These are phyloP conservation scores for Hortiboletus flavorubellus DNA, from an alignment of 768 basidiomycete species.

Conservation along the genomic window DNA sequence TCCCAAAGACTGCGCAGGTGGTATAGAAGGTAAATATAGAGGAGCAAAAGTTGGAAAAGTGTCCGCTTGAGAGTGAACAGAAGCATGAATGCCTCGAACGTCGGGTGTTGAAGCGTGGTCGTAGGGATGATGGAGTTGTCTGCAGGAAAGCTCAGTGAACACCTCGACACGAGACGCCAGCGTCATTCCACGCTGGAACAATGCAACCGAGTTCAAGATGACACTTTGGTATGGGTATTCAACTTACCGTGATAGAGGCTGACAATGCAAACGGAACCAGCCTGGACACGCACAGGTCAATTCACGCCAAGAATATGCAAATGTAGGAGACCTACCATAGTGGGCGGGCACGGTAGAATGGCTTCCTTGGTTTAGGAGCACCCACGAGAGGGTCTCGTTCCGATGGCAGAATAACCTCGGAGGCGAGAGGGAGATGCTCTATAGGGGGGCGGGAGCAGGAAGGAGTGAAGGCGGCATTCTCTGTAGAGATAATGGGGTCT, in stretches of 20 bases:
- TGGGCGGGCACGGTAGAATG: constrained; percentile 49
- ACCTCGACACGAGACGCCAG: constrained; percentile 77
- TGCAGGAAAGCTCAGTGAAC: constrained; percentile 74
- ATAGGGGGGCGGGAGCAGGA: constrained; percentile 15
- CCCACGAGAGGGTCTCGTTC: constrained; percentile 36
- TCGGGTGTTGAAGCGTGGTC: constrained; percentile 30
- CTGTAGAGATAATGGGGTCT: constrained; percentile 35
- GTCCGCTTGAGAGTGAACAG: constrained; percentile 4
- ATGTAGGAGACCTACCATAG: constrained; percentile 36
- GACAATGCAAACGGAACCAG: constrained; percentile 67
- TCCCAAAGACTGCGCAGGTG: neutral
- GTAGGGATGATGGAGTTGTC: constrained; percentile 46
- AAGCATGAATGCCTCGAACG: neutral
- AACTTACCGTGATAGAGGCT: constrained; percentile 62
- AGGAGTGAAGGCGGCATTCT: constrained; percentile 30
- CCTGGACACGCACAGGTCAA: constrained; percentile 39
- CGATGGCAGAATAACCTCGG: constrained; percentile 17
- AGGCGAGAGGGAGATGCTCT: constrained; percentile 15
- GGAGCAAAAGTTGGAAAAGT: constrained; percentile 7
- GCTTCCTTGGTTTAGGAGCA: constrained; percentile 33
- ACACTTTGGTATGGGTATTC: neutral
- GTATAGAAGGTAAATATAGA: constrained; percentile 11
- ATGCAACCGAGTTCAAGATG: constrained; percentile 4
- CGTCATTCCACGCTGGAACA: constrained; percentile 69
- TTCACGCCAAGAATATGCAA: neutral